Evolutionary conservation across 2,329 filamentous ascomycete species (phyloP).

Genomic region (Ceratocystis papillata): DNA sequence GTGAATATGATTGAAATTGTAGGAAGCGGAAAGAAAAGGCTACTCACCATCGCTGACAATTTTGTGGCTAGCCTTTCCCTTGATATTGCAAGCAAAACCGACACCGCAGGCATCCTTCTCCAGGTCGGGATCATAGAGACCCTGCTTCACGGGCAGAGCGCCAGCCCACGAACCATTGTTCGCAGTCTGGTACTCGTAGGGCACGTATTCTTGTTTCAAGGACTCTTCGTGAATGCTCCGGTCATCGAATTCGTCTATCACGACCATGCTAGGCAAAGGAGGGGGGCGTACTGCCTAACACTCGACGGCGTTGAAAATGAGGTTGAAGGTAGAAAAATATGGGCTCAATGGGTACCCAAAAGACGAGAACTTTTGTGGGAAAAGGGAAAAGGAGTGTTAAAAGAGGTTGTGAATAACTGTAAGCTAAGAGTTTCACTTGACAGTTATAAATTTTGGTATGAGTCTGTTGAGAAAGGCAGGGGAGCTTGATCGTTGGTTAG

Average conservation of each 20-base stretch:
- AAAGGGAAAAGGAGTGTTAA: neutral
- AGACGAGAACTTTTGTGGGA: neutral
- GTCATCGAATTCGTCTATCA: constrained; percentile 57
- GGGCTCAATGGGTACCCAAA: neutral
- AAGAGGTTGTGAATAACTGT: neutral
- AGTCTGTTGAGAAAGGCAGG: constrained; percentile 2
- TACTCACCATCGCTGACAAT: constrained; percentile 99
- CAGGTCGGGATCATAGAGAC: constrained; percentile 88
- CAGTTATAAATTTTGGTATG: neutral
- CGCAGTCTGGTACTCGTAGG: constrained; percentile 79
- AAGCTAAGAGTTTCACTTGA: neutral
- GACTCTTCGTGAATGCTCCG: constrained; percentile 48
- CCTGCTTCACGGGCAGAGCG: constrained; percentile 91
- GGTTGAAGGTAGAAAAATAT: constrained; percentile 1
- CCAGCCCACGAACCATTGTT: constrained; percentile 86
- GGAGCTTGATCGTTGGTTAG: neutral
- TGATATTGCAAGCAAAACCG: constrained; percentile 97
- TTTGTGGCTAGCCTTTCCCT: constrained; percentile 94
- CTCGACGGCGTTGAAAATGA: constrained; percentile 11
- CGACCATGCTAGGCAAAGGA: constrained; percentile 56
- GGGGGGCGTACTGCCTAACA: constrained; percentile 10
- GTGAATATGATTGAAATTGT: neutral
- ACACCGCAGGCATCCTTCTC: constrained; percentile 99
- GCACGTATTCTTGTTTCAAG: constrained; percentile 49
- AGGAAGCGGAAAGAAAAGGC: constrained; percentile 31